phyloP scores from a whole-genome alignment of 176 grass and related monocot genomes.

The Urochloa ruziziensis region DNA sequence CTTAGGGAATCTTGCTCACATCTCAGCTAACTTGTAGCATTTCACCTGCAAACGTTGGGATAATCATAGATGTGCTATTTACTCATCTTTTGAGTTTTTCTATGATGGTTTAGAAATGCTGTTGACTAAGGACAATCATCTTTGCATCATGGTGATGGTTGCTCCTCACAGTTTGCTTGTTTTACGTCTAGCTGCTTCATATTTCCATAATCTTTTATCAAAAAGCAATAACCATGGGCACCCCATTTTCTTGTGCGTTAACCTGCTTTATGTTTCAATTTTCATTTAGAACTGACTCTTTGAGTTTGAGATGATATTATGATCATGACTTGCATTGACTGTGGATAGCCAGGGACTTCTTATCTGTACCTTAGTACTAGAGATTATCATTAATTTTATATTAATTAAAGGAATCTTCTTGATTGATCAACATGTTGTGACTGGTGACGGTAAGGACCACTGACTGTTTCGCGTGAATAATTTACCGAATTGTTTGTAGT shows the following conservation, averaged over 20 bases:
- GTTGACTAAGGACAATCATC: not conserved
- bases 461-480: not conserved
- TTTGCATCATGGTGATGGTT: not conserved
- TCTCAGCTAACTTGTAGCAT: not conserved
- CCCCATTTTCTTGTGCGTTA: not conserved
- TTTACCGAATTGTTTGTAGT: not conserved
- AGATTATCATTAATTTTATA: not conserved
- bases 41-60: not conserved
- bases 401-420: not conserved
- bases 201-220: not conserved
- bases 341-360: not conserved
- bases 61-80: constrained; percentile 2
- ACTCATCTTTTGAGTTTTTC: not conserved
- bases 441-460: not conserved
- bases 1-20: not conserved
- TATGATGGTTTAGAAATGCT: not conserved
- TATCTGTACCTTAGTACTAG: not conserved
- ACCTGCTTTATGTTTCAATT: constrained; percentile 13
- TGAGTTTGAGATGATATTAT: constrained; percentile 1
- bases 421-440: not conserved
- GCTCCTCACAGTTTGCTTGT: not conserved
- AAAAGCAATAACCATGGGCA: not conserved
- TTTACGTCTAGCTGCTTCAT: not conserved
- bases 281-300: not conserved
- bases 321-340: not conserved